Evolutionary conservation across 306 rosid species (phyloP).

Genomic region (Arachis stenosperma): DNA sequence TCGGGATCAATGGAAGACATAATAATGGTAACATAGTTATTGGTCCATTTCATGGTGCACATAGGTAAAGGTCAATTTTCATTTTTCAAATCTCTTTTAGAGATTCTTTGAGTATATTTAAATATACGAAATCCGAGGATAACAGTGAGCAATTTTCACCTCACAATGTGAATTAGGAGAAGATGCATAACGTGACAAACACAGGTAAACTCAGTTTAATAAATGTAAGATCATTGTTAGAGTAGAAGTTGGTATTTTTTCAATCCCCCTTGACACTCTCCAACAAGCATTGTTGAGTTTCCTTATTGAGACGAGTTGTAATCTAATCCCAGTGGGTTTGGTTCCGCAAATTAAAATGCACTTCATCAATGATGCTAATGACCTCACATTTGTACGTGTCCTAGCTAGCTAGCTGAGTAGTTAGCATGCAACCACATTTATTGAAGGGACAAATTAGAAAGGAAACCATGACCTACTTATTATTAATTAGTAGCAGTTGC

Average conservation of each 20-base stretch:
- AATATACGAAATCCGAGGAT: no score
- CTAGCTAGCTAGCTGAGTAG: no score
- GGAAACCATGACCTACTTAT: background rate
- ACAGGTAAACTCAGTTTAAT: no score
- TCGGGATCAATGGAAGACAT: background rate
- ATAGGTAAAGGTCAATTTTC: background rate
- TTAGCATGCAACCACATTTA: no score
- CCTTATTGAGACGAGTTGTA: background rate
- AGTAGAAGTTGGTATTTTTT: background rate
- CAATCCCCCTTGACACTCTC: background rate
- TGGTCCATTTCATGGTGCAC: background rate
- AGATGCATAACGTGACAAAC: no score
- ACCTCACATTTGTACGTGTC: no score
- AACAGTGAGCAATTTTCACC: background rate
- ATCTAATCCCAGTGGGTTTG: background rate
- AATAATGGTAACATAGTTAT: background rate
- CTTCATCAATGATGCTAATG: no score
- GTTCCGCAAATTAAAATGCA: no score
- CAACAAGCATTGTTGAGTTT: background rate
- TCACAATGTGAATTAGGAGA: background rate
- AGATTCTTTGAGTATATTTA: no score
- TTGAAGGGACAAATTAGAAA: no score
- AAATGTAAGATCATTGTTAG: background rate
- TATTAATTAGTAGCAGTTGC: no score
- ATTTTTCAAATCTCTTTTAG: background rate